phyloP scores from a whole-genome alignment of 106 monocot genomes.

The Allium sativum region DNA sequence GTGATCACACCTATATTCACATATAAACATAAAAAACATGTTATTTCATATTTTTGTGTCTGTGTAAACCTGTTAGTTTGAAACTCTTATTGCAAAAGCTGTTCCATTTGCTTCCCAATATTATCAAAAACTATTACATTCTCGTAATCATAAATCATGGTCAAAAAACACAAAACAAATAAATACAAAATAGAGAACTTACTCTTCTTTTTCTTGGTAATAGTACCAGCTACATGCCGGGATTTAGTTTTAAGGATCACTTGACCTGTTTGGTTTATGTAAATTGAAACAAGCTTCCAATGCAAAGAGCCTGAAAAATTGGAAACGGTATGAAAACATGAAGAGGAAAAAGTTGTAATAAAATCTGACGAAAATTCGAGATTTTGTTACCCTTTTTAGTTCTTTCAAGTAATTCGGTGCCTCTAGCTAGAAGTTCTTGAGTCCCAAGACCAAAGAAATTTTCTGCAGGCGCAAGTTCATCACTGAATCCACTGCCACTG shows the following conservation, averaged over 20 bases:
- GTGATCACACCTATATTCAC: slow-evolving; percentile 40
- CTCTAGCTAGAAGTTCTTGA: slow-evolving; percentile 74
- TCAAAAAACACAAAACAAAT: too few species aligned
- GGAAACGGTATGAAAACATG: not conserved
- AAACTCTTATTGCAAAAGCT: too few species aligned
- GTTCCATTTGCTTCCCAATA: too few species aligned
- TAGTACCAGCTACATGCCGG: slow-evolving; percentile 76
- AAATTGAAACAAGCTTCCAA: slow-evolving; percentile 81
- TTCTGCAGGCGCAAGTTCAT: slow-evolving; percentile 31
- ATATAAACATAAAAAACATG: too few species aligned
- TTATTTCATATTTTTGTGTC: too few species aligned
- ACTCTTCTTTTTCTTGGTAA: slow-evolving; percentile 99
- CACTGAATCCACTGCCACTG: slow-evolving; percentile 19
- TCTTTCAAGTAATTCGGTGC: slow-evolving; percentile 80
- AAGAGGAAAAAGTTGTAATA: not conserved
- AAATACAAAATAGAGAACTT: not conserved
- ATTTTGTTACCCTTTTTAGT: slow-evolving; percentile 63
- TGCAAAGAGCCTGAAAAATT: slow-evolving; percentile 60
- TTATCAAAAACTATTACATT: too few species aligned
- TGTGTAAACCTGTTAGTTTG: too few species aligned
- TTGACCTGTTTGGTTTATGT: slow-evolving; percentile 64
- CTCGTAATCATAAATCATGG: too few species aligned
- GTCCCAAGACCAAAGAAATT: slow-evolving; percentile 69
- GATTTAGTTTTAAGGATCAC: slow-evolving; percentile 97
- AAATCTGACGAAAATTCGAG: not conserved